Percentiles rank a stretch among this genome's conserved stretches.
phyloP scores from a whole-genome alignment of 2,329 filamentous ascomycete species.

The Colletotrichum tamarilloi region DNA sequence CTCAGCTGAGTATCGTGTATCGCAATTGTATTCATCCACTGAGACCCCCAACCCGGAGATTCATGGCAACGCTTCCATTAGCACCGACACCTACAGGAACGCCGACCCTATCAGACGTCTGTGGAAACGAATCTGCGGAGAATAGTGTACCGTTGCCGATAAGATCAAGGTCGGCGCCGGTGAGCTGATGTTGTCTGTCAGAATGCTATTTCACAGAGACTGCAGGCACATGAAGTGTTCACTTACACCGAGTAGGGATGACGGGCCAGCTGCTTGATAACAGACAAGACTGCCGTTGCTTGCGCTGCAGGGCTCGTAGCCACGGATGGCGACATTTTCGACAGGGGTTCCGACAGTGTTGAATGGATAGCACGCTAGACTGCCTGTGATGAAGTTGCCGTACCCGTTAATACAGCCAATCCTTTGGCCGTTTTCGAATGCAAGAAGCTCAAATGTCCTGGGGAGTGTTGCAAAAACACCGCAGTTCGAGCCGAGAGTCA shows the following conservation, averaged over 20 bases:
- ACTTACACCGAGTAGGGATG: not conserved
- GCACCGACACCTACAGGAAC: too few relatives aligned
- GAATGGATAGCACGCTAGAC: not conserved
- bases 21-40: too few relatives aligned
- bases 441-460: not conserved
- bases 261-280: not conserved
- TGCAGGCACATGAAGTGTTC: too few relatives aligned
- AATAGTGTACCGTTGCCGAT: too few relatives aligned
- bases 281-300: not conserved
- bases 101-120: too few relatives aligned
- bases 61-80: too few relatives aligned
- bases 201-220: too few relatives aligned
- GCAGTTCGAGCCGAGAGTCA: not conserved
- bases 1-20: too few relatives aligned
- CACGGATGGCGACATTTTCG: not conserved
- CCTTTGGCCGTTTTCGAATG: not conserved
- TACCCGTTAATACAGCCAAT: not conserved
- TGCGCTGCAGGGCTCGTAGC: not conserved
- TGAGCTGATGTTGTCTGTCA: too few relatives aligned
- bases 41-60: too few relatives aligned
- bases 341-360: not conserved
- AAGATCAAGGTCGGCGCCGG: too few relatives aligned
- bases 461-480: not conserved
- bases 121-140: too few relatives aligned
- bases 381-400: not conserved